Percentiles rank a stretch among this genome's conserved stretches.
Evolutionary conservation across 176 grass and related monocot genomes (phyloP).

Genomic region (Oryza meridionalis): DNA sequence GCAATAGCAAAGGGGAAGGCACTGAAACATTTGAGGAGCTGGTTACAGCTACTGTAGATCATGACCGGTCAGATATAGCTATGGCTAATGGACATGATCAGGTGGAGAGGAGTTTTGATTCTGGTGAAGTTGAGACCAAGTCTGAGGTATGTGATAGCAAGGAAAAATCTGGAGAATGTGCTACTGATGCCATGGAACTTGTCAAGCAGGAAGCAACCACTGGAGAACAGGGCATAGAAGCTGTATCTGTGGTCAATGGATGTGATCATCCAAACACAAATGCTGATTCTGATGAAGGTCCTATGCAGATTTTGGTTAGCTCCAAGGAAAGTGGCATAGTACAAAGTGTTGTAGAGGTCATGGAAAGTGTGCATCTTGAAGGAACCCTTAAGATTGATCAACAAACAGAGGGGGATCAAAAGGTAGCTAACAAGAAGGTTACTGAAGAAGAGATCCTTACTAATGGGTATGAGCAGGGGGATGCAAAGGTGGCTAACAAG

Average conservation of each 20-base stretch:
- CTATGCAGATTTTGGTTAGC: not conserved
- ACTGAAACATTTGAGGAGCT: not conserved
- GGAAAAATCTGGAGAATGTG: not conserved
- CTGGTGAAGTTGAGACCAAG: not conserved
- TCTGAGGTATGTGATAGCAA: not conserved
- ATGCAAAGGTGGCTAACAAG: not conserved
- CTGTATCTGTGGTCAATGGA: not conserved
- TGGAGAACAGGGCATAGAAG: not conserved
- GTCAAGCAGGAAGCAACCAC: not conserved
- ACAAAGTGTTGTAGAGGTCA: not conserved
- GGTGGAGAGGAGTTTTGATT: not conserved
- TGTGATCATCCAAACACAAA: not conserved
- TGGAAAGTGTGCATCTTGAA: not conserved
- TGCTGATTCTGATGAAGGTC: not conserved
- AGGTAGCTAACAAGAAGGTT: not conserved
- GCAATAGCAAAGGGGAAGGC: not conserved
- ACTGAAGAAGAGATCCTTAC: not conserved
- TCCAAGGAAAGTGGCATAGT: not conserved
- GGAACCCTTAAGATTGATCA: not conserved
- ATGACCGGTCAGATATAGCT: not conserved
- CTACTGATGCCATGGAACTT: not conserved
- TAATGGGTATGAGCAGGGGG: not conserved
- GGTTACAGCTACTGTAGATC: not conserved
- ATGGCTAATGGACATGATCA: slow-evolving; percentile 11
- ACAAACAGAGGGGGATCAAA: not conserved